Percentiles rank a stretch among this genome's conserved stretches.
These are phyloP conservation scores for Monilinia aucupariae DNA, from an alignment of 2,329 filamentous ascomycete species.

Conservation along the genomic window DNA sequence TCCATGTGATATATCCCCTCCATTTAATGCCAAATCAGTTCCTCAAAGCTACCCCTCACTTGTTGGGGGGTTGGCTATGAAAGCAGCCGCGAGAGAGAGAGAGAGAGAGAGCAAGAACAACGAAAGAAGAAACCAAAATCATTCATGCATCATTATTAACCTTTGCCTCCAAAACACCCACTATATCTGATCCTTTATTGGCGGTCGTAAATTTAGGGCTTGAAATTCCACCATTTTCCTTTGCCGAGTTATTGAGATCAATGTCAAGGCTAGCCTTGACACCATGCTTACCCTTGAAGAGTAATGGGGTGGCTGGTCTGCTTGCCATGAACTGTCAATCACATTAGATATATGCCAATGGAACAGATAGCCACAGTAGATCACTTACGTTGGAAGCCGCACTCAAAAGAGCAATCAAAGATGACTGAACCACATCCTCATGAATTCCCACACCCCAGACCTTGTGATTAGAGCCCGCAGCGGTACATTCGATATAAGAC, in stretches of 20 bases:
- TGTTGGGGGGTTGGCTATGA: background rate
- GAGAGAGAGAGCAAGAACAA: background rate
- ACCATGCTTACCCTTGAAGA: slow-evolving; percentile 53
- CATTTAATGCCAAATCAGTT: background rate
- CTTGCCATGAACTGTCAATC: slow-evolving; percentile 69
- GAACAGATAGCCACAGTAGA: slow-evolving; percentile 76
- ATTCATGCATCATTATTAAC: slow-evolving; percentile 37
- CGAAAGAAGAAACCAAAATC: slow-evolving; percentile 5
- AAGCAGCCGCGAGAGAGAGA: background rate
- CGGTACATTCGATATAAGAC: slow-evolving; percentile 86
- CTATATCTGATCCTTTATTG: slow-evolving; percentile 33
- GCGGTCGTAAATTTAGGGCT: slow-evolving; percentile 29
- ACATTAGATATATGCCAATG: slow-evolving; percentile 80
- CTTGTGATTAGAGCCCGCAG: slow-evolving; percentile 58
- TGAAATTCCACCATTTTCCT: slow-evolving; percentile 25
- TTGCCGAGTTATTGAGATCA: slow-evolving; percentile 31
- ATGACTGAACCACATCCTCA: slow-evolving; percentile 86
- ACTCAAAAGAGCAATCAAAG: slow-evolving; percentile 76
- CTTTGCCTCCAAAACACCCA: slow-evolving; percentile 40
- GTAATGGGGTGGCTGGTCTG: slow-evolving; percentile 61
- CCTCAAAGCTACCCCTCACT: slow-evolving; percentile 8
- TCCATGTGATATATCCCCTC: background rate
- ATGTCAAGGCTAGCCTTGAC: slow-evolving; percentile 38
- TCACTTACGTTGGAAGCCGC: slow-evolving; percentile 80
- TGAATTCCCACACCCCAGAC: slow-evolving; percentile 92